phyloP scores from a whole-genome alignment of 495 filamentous ascomycete species.

The Neurospora tetraspora region DNA sequence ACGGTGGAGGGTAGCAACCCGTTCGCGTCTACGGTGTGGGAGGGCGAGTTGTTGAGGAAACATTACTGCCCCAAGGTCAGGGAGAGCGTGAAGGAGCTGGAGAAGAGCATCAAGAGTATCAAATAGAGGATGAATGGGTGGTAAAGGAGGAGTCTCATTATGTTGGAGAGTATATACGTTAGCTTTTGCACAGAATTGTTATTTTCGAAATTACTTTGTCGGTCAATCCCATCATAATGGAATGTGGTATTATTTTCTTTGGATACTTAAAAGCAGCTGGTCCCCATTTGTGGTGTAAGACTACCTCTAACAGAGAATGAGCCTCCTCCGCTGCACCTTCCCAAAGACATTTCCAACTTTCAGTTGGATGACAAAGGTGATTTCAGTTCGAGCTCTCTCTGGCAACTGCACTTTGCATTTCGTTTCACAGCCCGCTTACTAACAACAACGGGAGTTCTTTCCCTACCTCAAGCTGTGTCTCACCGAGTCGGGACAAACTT shows the following conservation, averaged over 20 bases:
- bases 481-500: not conserved
- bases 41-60: slow-evolving; percentile 72
- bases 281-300: not conserved
- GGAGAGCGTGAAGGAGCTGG: slow-evolving; percentile 61
- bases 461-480: not conserved
- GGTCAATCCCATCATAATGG: not conserved
- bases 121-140: not conserved
- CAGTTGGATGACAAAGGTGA: too few species aligned
- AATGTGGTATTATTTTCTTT: not conserved
- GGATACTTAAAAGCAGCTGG: not conserved
- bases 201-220: not conserved
- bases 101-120: slow-evolving; percentile 39
- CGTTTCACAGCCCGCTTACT: not conserved
- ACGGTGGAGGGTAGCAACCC: slow-evolving; percentile 78
- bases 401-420: not conserved
- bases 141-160: not conserved
- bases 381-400: too few species aligned
- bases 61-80: slow-evolving; percentile 83
- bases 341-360: not conserved
- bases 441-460: not conserved
- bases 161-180: not conserved
- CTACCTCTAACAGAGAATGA: not conserved
- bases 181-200: not conserved
- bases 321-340: too few species aligned
- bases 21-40: slow-evolving; percentile 85